Evolutionary conservation across 2,329 filamentous ascomycete genomes (phyloP), one percentile per base, ranked within the genome.

Genomic region (Fusarium temperatum): DNA sequence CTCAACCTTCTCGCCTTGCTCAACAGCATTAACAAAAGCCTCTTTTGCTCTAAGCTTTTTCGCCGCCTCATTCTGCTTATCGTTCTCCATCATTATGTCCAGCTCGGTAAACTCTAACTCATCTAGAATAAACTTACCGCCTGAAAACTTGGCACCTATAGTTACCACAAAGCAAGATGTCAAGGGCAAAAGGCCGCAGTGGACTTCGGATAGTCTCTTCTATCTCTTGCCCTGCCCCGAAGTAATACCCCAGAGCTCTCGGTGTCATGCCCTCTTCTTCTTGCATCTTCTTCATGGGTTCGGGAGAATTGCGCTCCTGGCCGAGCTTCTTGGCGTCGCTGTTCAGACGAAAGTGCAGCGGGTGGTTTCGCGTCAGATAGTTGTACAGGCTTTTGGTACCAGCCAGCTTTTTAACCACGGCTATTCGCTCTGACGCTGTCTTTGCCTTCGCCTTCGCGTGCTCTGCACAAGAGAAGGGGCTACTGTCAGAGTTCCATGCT

Each of bases 351-450:
- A 15, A 0, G 6, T 35, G 32, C 32, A 35, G 6, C 32, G 15
- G 6, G 32, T 35, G 6, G 32, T 35, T 15, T 35, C 32, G 32
- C 1, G 32, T 35, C 13, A 35, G 32, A 35, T 8, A 35, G 2
- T 14, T 15, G 14, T 13, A 15, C 32, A 35, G 32, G 32, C 1
- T 15, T 35, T 35, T 35, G 14, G 6, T 13, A 35, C 6, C 32
- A 8, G 6, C 1, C 0, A n/a, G n/a, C n/a, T n/a, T 15, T 35
- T 35, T 1, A 1, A 15, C 32, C 0, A 35, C 32, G 6, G 13
- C 32, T 35, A 35, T 7, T 35, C 32, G 5, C 32, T 15, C 13
- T 35, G 13, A 15, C 1, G 32, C 32, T 3, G 32, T 14, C 32
- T 35, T 35, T 3, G 6, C 13, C 6, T 35, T 7, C 2, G 32